A percentile compares a stretch with the other conserved stretches of the same genome.
phyloP scores from a whole-genome alignment of 192 early-diverging fungal genomes.

The Coemansia sp. region DNA sequence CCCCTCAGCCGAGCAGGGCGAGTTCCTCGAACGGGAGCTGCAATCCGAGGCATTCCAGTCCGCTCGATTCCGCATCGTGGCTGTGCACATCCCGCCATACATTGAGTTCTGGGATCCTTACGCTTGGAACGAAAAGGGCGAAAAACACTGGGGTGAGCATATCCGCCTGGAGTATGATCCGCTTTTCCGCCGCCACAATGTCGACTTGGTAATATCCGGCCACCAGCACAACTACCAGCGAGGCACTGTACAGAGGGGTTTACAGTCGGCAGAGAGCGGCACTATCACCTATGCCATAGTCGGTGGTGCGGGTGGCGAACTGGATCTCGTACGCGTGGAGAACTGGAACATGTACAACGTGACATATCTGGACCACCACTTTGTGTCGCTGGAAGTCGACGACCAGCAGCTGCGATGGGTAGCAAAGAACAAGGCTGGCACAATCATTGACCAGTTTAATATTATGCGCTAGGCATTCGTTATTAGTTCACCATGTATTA shows the following conservation, averaged over 20 bases:
- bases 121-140: slow-evolving; percentile 62
- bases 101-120: slow-evolving; percentile 73
- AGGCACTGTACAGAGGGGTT: slow-evolving; percentile 18
- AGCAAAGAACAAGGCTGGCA: slow-evolving; percentile 16
- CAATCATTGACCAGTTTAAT: slow-evolving; percentile 25
- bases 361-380: slow-evolving; percentile 53
- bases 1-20: slow-evolving; percentile 58
- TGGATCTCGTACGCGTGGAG: slow-evolving; percentile 62
- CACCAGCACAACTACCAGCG: slow-evolving; percentile 80
- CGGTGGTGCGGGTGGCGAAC: slow-evolving; percentile 66
- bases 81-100: slow-evolving; percentile 73
- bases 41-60: slow-evolving; percentile 51
- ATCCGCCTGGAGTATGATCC: slow-evolving; percentile 62
- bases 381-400: slow-evolving; percentile 47
- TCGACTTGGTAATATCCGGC: slow-evolving; percentile 73
- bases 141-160: slow-evolving; percentile 71
- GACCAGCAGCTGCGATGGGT: slow-evolving; percentile 25
- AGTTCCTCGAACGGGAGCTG: slow-evolving; percentile 61
- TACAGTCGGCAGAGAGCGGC: slow-evolving; percentile 25
- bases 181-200: slow-evolving; percentile 61
- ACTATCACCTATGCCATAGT: slow-evolving; percentile 64
- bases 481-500: too few species aligned
- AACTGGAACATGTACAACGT: slow-evolving; percentile 63
- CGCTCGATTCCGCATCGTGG: slow-evolving; percentile 62
- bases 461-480: slow-evolving; percentile 1